Evolutionary conservation across 2,329 filamentous ascomycete species (phyloP).

Genomic region (Penicillium sp.): DNA sequence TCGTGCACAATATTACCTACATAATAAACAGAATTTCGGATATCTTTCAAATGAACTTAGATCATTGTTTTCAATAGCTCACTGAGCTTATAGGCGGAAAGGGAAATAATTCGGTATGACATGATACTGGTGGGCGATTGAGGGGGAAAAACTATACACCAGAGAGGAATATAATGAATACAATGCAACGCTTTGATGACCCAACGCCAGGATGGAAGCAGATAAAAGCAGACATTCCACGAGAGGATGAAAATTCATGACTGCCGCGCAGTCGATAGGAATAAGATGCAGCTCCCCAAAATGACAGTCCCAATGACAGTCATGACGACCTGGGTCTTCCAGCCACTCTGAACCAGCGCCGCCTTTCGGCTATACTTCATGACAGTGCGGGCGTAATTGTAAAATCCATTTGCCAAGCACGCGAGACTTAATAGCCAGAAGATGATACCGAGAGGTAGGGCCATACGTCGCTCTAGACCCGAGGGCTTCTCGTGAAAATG

Average conservation of each 20-base stretch:
- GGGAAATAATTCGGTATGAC: neutral
- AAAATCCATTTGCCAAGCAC: slow-evolving; percentile 78
- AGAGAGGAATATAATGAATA: neutral
- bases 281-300: slow-evolving; percentile 52
- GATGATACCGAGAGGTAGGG: slow-evolving; percentile 80
- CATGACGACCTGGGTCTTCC: slow-evolving; percentile 85
- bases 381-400: slow-evolving; percentile 85
- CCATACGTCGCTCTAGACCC: slow-evolving; percentile 73
- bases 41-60: neutral
- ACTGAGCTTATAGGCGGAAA: neutral
- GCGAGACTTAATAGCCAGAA: slow-evolving; percentile 84
- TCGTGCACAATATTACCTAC: neutral
- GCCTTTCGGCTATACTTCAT: slow-evolving; percentile 78
- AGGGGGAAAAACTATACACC: neutral
- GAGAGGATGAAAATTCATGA: neutral
- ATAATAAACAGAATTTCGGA: slow-evolving; percentile 7
- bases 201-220: slow-evolving; percentile 11
- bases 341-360: slow-evolving; percentile 90
- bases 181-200: slow-evolving; percentile 5
- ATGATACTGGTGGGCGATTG: no score
- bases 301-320: slow-evolving; percentile 52
- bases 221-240: neutral
- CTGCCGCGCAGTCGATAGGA: slow-evolving; percentile 47
- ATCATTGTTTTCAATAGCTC: neutral
- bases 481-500: slow-evolving; percentile 79